Conservation (phyloP, 2,329 filamentous ascomycete genomes). For the Apiospora sp. region DNA sequence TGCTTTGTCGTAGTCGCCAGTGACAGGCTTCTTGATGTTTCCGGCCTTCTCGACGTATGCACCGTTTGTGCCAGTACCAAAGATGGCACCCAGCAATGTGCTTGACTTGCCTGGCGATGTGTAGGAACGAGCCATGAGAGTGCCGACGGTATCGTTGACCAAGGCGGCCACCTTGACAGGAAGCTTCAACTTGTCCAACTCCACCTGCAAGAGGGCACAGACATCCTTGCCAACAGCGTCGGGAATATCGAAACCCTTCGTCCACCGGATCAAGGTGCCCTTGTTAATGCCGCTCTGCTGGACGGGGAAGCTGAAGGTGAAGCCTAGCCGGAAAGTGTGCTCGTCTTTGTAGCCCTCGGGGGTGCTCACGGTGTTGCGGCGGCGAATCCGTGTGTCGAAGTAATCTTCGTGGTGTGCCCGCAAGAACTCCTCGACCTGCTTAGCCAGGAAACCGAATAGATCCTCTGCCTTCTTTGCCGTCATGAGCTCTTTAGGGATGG, state of each 20-base stretch:
- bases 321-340: conserved; percentile 91
- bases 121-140: conserved; percentile 96
- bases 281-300: conserved; percentile 95
- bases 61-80: conserved; percentile 96
- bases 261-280: conserved; percentile 94
- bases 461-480: conserved; percentile 84
- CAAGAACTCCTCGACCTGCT: conserved; percentile 90
- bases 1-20: conserved; percentile 75
- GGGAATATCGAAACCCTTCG: conserved; percentile 97
- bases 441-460: conserved; percentile 90
- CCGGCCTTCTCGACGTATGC: conserved; percentile 93
- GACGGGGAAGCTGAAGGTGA: conserved; percentile 98
- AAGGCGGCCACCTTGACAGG: conserved; percentile 95
- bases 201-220: conserved; percentile 84
- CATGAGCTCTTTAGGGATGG: conserved; percentile 92
- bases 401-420: conserved; percentile 87
- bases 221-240: conserved; percentile 95
- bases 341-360: conserved; percentile 71
- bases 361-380: conserved; percentile 67
- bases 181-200: conserved; percentile 85
- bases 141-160: conserved; percentile 97
- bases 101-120: conserved; percentile 87
- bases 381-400: conserved; percentile 74
- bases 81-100: conserved; percentile 93
- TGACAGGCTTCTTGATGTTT: conserved; percentile 81